Evolutionary conservation across 768 basidiomycete species (phyloP).

Genomic region (Pulveroboletus sp.): DNA sequence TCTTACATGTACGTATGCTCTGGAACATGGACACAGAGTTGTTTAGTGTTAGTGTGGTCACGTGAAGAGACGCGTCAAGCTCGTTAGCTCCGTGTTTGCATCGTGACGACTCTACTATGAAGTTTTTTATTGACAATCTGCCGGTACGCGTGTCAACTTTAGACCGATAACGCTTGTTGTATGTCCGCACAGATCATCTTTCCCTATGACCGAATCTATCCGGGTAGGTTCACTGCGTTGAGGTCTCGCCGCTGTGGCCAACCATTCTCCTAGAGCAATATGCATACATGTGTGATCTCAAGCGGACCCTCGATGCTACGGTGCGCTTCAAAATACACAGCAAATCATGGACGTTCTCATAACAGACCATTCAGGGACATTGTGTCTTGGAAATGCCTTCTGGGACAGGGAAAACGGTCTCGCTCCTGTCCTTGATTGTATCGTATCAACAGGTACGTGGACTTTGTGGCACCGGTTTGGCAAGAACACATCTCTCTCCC

Average conservation of each 20-base stretch:
- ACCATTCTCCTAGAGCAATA: constrained; percentile 75
- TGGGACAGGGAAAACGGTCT: constrained; percentile 98
- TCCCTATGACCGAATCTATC: constrained; percentile 94
- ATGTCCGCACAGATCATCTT: constrained; percentile 65
- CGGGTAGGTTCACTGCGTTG: constrained; percentile 51
- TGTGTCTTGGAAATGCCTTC: constrained; percentile 99
- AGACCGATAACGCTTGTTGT: too few relatives aligned
- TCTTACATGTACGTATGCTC: background rate
- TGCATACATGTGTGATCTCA: constrained; percentile 99
- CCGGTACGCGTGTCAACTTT: constrained; percentile 48
- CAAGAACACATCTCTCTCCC: background rate
- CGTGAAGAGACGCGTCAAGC: constrained; percentile 8
- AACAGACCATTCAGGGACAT: constrained; percentile 68
- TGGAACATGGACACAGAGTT: background rate
- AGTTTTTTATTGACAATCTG: constrained; percentile 79
- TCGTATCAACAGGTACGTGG: constrained; percentile 88
- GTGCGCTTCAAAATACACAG: constrained; percentile 40
- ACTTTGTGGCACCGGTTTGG: background rate
- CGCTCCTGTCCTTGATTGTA: constrained; percentile 90
- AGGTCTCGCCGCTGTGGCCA: constrained; percentile 1
- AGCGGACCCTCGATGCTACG: constrained; percentile 91
- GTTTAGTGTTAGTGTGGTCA: constrained; percentile 9
- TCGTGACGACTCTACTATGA: constrained; percentile 46
- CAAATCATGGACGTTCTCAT: background rate
- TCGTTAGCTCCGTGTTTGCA: too few relatives aligned